These are phyloP conservation scores for Mallotus repandus DNA, from an alignment of 441 rosid genomes.

Conservation along the genomic window DNA sequence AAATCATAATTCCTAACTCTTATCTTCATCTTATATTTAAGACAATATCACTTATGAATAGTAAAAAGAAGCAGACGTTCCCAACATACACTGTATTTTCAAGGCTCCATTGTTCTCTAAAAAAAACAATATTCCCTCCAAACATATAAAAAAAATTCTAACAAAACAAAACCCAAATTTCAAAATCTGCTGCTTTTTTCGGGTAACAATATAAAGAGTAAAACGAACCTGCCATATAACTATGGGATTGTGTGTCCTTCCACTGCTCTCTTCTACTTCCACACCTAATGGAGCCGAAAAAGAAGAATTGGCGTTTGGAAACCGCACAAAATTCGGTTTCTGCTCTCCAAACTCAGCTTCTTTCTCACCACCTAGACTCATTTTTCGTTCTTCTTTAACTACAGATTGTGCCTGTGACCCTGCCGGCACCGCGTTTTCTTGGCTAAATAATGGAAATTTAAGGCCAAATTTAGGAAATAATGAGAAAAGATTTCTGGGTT, in stretches of 20 bases:
- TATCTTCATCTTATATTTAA: background rate
- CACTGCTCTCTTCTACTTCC: slow-evolving; percentile 53
- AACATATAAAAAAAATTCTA: background rate
- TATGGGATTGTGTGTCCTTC: slow-evolving; percentile 69
- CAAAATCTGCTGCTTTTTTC: background rate
- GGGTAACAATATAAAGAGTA: background rate
- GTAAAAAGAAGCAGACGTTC: background rate
- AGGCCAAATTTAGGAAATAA: slow-evolving; percentile 38
- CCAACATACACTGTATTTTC: too few species aligned
- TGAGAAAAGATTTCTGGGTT: slow-evolving; percentile 29
- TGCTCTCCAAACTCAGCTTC: background rate
- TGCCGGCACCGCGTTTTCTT: slow-evolving; percentile 10
- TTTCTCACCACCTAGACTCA: too few species aligned
- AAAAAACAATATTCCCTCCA: too few species aligned
- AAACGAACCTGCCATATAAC: slow-evolving; percentile 81
- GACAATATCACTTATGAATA: background rate
- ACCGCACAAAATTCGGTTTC: slow-evolving; percentile 35
- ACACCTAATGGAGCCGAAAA: slow-evolving; percentile 39
- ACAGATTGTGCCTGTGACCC: slow-evolving; percentile 1
- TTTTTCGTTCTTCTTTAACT: slow-evolving; percentile 20
- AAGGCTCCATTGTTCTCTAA: too few species aligned
- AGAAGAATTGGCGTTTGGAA: slow-evolving; percentile 36
- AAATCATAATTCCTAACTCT: background rate
- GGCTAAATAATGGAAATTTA: slow-evolving; percentile 41
- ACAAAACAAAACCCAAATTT: background rate